phyloP scores from a whole-genome alignment of 108 stramenopile species.

The Skeletonema grethae region DNA sequence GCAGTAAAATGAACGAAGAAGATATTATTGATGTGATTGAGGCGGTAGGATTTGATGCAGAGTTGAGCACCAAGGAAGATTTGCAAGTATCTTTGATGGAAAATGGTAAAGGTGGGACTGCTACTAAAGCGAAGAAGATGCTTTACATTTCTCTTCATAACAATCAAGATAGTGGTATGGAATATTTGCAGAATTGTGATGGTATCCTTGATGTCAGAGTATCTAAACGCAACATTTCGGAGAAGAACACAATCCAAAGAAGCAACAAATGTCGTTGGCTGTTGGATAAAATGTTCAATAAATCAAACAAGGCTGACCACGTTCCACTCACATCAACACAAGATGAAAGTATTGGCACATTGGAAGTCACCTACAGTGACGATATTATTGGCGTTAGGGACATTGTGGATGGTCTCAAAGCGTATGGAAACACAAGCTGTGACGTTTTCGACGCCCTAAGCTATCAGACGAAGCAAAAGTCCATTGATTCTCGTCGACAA shows the following conservation, averaged over 20 bases:
- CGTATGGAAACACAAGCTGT: slow-evolving; percentile 5
- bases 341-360: slow-evolving; percentile 5
- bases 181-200: slow-evolving; percentile 19
- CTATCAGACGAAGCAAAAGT: slow-evolving; percentile 49
- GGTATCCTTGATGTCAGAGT: slow-evolving; percentile 26
- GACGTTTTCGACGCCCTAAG: slow-evolving; percentile 44
- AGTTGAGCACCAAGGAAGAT: slow-evolving; percentile 25
- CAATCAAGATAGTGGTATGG: slow-evolving; percentile 14
- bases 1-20: slow-evolving; percentile 18
- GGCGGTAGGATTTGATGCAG: slow-evolving; percentile 47
- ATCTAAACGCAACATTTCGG: slow-evolving; percentile 6
- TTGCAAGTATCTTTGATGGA: slow-evolving; percentile 1
- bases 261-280: not conserved
- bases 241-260: not conserved
- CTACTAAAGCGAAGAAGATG: slow-evolving; percentile 5
- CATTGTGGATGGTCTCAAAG: slow-evolving; percentile 40
- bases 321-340: slow-evolving; percentile 3
- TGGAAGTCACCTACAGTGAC: slow-evolving; percentile 46
- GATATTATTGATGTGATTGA: slow-evolving; percentile 40
- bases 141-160: slow-evolving; percentile 27
- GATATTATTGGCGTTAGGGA: slow-evolving; percentile 33
- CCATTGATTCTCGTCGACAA: slow-evolving; percentile 39
- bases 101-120: slow-evolving; percentile 6
- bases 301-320: slow-evolving; percentile 17
- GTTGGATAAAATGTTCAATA: not conserved